These are phyloP conservation scores for Colletotrichum sp. DNA, from an alignment of 2,329 filamentous ascomycete species.

Conservation along the genomic window DNA sequence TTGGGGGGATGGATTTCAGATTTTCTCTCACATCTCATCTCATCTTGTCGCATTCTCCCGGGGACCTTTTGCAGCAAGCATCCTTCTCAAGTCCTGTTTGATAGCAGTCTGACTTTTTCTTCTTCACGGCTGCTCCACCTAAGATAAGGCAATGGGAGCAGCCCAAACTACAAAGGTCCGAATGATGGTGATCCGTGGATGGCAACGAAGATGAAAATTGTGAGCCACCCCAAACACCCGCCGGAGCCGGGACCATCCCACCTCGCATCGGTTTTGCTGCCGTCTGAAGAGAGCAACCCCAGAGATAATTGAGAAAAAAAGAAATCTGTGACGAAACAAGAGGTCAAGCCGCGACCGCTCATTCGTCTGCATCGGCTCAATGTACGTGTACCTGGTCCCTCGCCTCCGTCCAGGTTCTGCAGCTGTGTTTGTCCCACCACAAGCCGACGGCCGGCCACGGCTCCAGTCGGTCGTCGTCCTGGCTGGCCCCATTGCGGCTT, in stretches of 20 bases:
- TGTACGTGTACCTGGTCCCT: neutral
- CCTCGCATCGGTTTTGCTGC: neutral
- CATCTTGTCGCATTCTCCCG: neutral
- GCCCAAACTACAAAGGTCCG: neutral
- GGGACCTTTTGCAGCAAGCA: neutral
- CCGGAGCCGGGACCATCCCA: slow-evolving; percentile 5
- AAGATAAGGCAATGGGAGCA: neutral
- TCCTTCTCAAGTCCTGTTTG: neutral
- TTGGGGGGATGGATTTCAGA: neutral
- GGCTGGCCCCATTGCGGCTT: slow-evolving; percentile 16
- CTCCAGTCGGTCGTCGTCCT: slow-evolving; percentile 20
- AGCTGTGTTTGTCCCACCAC: slow-evolving; percentile 8
- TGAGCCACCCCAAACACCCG: neutral
- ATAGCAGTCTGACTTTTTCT: neutral
- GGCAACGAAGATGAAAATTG: neutral
- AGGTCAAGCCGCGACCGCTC: slow-evolving; percentile 14
- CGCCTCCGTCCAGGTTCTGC: neutral
- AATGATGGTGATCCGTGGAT: neutral
- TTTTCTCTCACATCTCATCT: slow-evolving; percentile 20
- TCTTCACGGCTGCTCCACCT: neutral
- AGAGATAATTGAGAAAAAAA: neutral
- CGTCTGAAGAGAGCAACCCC: neutral
- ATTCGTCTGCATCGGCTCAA: slow-evolving; percentile 9
- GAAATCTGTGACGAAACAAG: slow-evolving; percentile 21
- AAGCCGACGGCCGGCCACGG: slow-evolving; percentile 20